Conservation (phyloP, 1,139 yeast species). For the Arxiozyma slooffiae region DNA sequence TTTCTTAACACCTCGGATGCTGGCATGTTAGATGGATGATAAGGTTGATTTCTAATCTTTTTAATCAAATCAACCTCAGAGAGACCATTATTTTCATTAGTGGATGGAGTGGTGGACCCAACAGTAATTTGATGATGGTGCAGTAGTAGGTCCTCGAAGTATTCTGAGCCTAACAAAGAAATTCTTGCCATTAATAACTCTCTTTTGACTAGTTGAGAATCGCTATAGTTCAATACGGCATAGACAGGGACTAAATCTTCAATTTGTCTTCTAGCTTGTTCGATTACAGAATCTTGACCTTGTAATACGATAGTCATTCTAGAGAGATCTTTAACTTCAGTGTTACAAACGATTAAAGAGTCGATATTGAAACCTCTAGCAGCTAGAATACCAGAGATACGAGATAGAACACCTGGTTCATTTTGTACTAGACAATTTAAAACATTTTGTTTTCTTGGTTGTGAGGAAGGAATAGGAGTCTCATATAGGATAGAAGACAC, state of each 20-base stretch:
- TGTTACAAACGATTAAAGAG: slow-evolving; percentile 90
- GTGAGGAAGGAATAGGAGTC: slow-evolving; percentile 66
- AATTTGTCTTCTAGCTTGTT: slow-evolving; percentile 97
- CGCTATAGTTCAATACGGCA: slow-evolving; percentile 90
- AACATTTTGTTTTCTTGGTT: slow-evolving; percentile 72
- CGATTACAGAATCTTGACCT: slow-evolving; percentile 93
- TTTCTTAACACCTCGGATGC: slow-evolving; percentile 91
- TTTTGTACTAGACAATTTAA: slow-evolving; percentile 94
- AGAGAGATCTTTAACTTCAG: slow-evolving; percentile 89
- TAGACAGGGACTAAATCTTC: slow-evolving; percentile 97
- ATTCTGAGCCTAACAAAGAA: slow-evolving; percentile 90
- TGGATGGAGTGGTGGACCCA: slow-evolving; percentile 10
- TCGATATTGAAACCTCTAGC: slow-evolving; percentile 98
- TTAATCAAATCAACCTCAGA: slow-evolving; percentile 21
- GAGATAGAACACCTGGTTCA: slow-evolving; percentile 94
- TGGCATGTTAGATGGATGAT: slow-evolving; percentile 83
- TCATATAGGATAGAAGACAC: slow-evolving; percentile 91
- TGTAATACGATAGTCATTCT: slow-evolving; percentile 93
- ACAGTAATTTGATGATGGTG: slow-evolving; percentile 52
- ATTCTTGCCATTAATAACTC: slow-evolving; percentile 87
- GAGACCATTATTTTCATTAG: background rate
- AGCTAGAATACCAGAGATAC: slow-evolving; percentile 90
- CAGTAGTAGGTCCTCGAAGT: slow-evolving; percentile 86
- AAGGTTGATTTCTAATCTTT: slow-evolving; percentile 37
- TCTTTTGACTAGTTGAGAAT: slow-evolving; percentile 81